Base-by-base conservation (phyloP, 495 filamentous ascomycete genomes). In the Xylaria longipes region DNA sequence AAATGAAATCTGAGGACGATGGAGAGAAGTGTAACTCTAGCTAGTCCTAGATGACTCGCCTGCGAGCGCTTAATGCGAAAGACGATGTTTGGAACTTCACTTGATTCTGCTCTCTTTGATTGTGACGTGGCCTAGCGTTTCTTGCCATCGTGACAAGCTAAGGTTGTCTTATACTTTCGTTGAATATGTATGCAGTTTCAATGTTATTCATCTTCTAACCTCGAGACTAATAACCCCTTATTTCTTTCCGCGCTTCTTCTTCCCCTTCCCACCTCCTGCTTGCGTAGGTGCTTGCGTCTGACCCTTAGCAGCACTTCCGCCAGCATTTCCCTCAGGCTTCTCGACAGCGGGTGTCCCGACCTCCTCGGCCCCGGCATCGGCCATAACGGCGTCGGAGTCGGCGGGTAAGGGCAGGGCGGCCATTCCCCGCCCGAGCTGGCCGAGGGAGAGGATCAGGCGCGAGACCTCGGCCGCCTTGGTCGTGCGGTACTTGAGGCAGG, bases 391-490 rank as follows among this genome's bases (percentile, higher is more conserved):
- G 50, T 80, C 82, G 63, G 78, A 80, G 72, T 63, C 76, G 67
- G 77, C 75, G 54, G 82, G 84, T 76, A 93, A 76, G 46, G 82
- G 84, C 77, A 94, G 77, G 50, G 84, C 89, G 14, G 88, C 89
- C 85, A 94, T 93, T 17, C 66, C 61, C 69, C 84, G 82, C 8
- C 89, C 91, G 76, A 95, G 78, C 69, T 87, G 84, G 2, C 92
- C 93, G 72, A 98, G 76, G 50, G 88, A 89, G 43, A 89, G 89
- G 52, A 98, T 87, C 78, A 98, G 80, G 43, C 96, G 84, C 3
- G 90, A 89, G 5, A 99, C 95, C 80, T 98, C 95, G 22, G 93
- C 93, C n/a, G 90, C 91, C 76, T 97, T 97, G 80, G 92, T 89
- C 22, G 96, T 97, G 77, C 88, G 87, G 83, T 97, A 99, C 81